Conservation (phyloP, 2,329 filamentous ascomycete species). For the Curvularia verruculosa region DNA sequence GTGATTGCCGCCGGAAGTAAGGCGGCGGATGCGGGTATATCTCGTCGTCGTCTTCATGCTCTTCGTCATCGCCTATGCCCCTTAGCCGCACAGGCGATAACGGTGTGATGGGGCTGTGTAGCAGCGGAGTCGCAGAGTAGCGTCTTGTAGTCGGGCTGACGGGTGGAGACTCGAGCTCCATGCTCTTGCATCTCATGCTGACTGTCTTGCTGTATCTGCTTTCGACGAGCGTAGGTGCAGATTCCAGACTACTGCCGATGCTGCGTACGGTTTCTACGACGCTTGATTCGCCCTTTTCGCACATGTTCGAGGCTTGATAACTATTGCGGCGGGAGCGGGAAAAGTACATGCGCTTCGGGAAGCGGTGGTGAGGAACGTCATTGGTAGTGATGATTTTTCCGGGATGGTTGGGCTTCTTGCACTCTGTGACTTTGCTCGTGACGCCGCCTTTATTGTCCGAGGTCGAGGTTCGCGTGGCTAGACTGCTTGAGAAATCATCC, state of each 20-base stretch:
- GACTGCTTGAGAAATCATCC: slow-evolving; percentile 44
- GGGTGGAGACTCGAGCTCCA: slow-evolving; percentile 29
- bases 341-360: slow-evolving; percentile 34
- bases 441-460: background rate
- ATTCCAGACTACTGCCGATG: slow-evolving; percentile 41
- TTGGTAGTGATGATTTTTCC: slow-evolving; percentile 12
- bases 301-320: slow-evolving; percentile 33
- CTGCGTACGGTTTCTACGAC: slow-evolving; percentile 41
- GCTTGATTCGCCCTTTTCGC: slow-evolving; percentile 40
- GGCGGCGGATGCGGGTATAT: slow-evolving; percentile 33
- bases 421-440: background rate
- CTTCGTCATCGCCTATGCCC: slow-evolving; percentile 27
- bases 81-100: slow-evolving; percentile 37
- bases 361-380: slow-evolving; percentile 17
- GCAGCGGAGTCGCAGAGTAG: slow-evolving; percentile 32
- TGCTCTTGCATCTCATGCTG: slow-evolving; percentile 27
- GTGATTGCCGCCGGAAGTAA: background rate
- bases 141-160: slow-evolving; percentile 30
- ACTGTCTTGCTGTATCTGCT: slow-evolving; percentile 26
- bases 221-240: slow-evolving; percentile 43
- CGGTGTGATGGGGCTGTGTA: slow-evolving; percentile 38
- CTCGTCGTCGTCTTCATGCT: background rate
- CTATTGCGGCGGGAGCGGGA: slow-evolving; percentile 38
- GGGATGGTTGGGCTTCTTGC: background rate
- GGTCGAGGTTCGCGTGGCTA: slow-evolving; percentile 29